These are phyloP conservation scores for Nemania serpens DNA, from an alignment of 2,329 filamentous ascomycete genomes.

Conservation along the genomic window DNA sequence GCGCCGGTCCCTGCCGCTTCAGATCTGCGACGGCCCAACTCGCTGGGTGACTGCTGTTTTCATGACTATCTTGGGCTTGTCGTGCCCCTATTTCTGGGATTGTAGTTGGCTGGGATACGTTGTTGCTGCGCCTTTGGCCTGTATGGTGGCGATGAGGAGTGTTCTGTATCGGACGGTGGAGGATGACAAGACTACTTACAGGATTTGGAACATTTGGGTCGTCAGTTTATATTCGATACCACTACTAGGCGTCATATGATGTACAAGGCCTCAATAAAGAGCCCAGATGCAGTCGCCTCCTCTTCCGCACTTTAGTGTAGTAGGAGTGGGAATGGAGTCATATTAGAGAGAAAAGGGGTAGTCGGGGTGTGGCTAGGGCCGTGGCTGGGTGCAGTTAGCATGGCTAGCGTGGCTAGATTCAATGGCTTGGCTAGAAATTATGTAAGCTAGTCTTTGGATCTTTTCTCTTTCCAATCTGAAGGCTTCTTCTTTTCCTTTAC, in stretches of 20 bases:
- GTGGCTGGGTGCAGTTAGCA: too few relatives aligned
- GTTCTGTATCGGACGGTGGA: not conserved
- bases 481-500: too few relatives aligned
- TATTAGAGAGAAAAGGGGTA: too few relatives aligned
- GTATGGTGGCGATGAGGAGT: not conserved
- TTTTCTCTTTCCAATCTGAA: too few relatives aligned
- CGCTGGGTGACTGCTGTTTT: not conserved
- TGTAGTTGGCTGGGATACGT: not conserved
- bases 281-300: too few relatives aligned
- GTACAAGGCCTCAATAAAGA: not conserved
- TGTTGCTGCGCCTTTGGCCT: not conserved
- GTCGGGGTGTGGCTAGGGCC: too few relatives aligned
- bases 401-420: too few relatives aligned
- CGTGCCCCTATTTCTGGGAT: constrained; percentile 1
- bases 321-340: too few relatives aligned
- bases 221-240: not conserved
- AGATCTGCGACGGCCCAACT: not conserved
- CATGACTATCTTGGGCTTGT: not conserved
- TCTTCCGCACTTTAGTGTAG: too few relatives aligned
- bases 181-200: not conserved
- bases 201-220: constrained; percentile 2
- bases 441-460: too few relatives aligned
- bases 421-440: too few relatives aligned
- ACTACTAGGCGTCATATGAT: not conserved
- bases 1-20: not conserved